Base-by-base conservation (phyloP, 495 filamentous ascomycete genomes). In the Lophiotrema nucula region DNA sequence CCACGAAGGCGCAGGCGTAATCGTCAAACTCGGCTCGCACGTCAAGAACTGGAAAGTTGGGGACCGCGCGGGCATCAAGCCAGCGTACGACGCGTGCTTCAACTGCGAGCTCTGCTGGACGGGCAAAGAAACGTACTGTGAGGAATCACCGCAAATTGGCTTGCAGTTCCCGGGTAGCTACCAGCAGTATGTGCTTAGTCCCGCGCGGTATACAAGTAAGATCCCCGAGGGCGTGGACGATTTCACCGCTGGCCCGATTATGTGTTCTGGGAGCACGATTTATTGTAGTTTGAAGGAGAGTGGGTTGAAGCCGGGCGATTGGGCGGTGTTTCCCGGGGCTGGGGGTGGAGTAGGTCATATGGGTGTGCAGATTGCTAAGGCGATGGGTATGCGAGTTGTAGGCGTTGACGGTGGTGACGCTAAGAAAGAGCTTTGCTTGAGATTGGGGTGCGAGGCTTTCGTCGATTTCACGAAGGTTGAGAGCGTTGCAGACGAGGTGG, bases 31-130 rank as follows among this genome's bases (percentile, higher is more conserved):
- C 0, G 80, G 80, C 0, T 52, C 64, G 13, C 76, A 79, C 24
- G 77, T 81, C 31, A 82, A 71, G 51, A 76, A 71, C 42, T 80
- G 81, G 66, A 77, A 80, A 39, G 51, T 81, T 3, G 84, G 84
- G 21, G 83, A 85, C 57, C 73, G 82, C 13, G 83, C 74, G 2
- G 83, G 83, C 8, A 74, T 82, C 53, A 83, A 82, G 56, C 83
- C 80, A 26, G 67, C 82, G 18, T 70, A 72, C 54, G 73, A 80
- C 63, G 75, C 76, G 11, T 84, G 81, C 49, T 72, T 75, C 3
- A 63, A 67, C 43, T 83, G 81, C 61, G 70, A 74, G 47, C 53
- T 70, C 15, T 81, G 79, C 64, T 74, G 72, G 67, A 62, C 58
- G 38, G 72, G 71, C 23, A 74, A 74, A 47, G 77, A 80, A 45